phyloP scores from a whole-genome alignment of 768 basidiomycete species.

The Kwoniella dejecticola region DNA sequence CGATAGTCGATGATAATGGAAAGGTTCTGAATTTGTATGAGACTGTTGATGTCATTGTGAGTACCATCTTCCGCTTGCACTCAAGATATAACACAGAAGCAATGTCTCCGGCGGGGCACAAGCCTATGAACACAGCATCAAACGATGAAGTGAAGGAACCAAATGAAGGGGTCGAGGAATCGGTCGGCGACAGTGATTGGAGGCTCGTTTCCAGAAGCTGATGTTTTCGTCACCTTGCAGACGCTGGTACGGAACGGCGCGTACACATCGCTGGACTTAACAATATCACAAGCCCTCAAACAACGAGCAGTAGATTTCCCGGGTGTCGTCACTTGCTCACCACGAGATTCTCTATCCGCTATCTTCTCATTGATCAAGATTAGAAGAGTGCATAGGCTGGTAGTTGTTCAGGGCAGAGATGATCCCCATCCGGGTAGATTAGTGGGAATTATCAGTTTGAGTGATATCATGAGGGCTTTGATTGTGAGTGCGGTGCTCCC shows the following conservation, averaged over 20 bases:
- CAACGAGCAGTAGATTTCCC: constrained; percentile 94
- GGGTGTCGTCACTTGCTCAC: constrained; percentile 93
- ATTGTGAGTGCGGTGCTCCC: constrained; percentile 50
- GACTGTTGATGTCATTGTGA: constrained; percentile 96
- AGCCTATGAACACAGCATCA: too few species aligned
- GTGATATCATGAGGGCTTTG: constrained; percentile 53
- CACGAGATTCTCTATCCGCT: constrained; percentile 85
- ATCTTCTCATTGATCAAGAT: constrained; percentile 89
- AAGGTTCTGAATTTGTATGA: constrained; percentile 95
- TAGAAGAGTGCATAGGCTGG: constrained; percentile 87
- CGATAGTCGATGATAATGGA: constrained; percentile 84
- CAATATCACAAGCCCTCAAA: constrained; percentile 85
- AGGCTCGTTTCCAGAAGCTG: too few species aligned
- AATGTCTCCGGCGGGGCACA: too few species aligned
- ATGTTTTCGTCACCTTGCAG: constrained; percentile 57
- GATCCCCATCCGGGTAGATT: constrained; percentile 49
- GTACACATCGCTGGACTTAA: constrained; percentile 94
- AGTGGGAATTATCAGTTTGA: constrained; percentile 54
- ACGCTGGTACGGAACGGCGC: constrained; percentile 91
- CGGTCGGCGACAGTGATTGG: too few species aligned
- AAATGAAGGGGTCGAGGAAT: too few species aligned
- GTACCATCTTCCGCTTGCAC: constrained; percentile 55
- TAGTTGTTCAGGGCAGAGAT: constrained; percentile 71
- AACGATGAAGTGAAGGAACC: too few species aligned
- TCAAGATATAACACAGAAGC: too few species aligned